Evolutionary conservation across 495 filamentous ascomycete species (phyloP).

Genomic region (Aspergillus funiculosus): DNA sequence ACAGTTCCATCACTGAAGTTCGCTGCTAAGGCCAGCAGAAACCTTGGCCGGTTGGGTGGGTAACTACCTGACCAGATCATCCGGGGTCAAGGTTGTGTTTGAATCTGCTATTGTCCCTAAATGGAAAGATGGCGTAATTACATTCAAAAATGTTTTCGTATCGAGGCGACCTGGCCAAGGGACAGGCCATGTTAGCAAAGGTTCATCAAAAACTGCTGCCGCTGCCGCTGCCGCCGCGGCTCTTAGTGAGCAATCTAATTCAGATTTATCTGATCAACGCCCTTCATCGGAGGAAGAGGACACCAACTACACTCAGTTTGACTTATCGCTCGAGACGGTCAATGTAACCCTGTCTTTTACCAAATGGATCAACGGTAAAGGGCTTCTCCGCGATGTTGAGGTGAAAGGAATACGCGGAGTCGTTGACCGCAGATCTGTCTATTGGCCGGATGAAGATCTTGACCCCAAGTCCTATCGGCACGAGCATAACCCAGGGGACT

Average conservation of each 20-base stretch:
- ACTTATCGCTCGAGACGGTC: conserved; percentile 87
- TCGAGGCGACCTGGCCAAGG: conserved; percentile 82
- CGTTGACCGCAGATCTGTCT: conserved; percentile 77
- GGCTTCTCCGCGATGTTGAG: conserved; percentile 84
- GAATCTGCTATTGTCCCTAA: conserved; percentile 96
- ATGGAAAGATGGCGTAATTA: conserved; percentile 91
- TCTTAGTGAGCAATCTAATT: conserved; percentile 30
- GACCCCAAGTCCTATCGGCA: conserved; percentile 86
- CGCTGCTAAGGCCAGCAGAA: conserved; percentile 49
- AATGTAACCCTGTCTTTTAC: conserved; percentile 96
- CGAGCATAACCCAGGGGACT: conserved; percentile 86
- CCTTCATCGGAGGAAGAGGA: conserved; percentile 61
- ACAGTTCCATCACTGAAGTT: neutral
- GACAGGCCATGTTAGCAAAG: conserved; percentile 78
- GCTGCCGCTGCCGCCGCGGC: conserved; percentile 77
- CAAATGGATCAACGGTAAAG: conserved; percentile 97
- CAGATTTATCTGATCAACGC: conserved; percentile 19
- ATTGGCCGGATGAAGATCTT: conserved; percentile 60
- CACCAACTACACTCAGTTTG: conserved; percentile 95
- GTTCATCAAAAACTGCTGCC: conserved; percentile 77
- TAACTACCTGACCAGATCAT: conserved; percentile 91
- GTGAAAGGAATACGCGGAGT: conserved; percentile 96
- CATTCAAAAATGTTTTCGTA: conserved; percentile 94
- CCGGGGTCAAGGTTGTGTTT: conserved; percentile 92
- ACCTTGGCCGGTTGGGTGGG: conserved; percentile 88